Evolutionary conservation across 805 yeast species (phyloP).

Genomic region (Cyberlindnera americana): DNA sequence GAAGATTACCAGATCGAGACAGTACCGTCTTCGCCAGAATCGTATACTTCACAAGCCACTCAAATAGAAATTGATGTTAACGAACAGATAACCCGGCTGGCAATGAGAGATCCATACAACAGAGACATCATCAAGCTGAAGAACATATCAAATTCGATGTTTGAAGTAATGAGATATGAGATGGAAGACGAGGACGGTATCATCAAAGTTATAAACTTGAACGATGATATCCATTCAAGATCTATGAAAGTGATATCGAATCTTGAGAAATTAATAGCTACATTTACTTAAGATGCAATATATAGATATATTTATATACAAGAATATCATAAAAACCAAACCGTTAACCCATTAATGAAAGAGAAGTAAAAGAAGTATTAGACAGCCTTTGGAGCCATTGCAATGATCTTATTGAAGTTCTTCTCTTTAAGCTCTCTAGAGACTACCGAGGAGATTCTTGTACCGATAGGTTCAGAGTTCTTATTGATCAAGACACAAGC

Average conservation of each 20-base stretch:
- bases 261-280: conserved; percentile 15
- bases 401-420: conserved; percentile 79
- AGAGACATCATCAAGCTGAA: conserved; percentile 18
- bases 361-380: too few species aligned
- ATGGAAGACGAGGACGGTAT: conserved; percentile 12
- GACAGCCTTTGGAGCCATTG: conserved; percentile 85
- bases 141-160: conserved; percentile 17
- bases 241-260: conserved; percentile 12
- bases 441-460: conserved; percentile 86
- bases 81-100: conserved; percentile 13
- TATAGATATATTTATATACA: conserved; percentile 7
- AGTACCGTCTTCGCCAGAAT: conserved; percentile 26
- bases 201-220: conserved; percentile 14
- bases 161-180: conserved; percentile 17
- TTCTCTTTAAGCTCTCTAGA: conserved; percentile 85
- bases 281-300: conserved; percentile 8
- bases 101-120: conserved; percentile 12
- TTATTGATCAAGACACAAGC: conserved; percentile 95
- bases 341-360: conserved; percentile 6
- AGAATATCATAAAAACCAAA: conserved; percentile 5
- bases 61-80: conserved; percentile 24
- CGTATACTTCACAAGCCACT: conserved; percentile 14
- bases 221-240: conserved; percentile 10
- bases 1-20: too few species aligned
- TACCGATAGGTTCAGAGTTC: conserved; percentile 90